Percentiles rank a stretch among this genome's conserved stretches.
phyloP scores from a whole-genome alignment of 352 stramenopile genomes.

The Blastocystis sp. region DNA sequence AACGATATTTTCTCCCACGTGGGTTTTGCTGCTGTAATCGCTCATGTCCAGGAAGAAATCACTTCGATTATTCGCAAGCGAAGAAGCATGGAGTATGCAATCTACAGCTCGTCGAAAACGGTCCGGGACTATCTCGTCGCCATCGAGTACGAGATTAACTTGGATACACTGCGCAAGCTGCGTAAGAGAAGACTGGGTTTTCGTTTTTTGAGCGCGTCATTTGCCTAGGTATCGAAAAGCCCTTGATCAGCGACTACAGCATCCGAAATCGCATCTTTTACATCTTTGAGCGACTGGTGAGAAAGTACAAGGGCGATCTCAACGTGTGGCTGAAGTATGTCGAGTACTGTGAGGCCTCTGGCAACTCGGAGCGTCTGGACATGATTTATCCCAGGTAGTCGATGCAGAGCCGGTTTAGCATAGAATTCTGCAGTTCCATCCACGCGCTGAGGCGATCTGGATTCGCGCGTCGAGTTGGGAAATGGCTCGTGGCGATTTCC shows the following conservation, averaged over 20 bases:
- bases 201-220: background rate
- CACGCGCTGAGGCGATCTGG: constrained; percentile 57
- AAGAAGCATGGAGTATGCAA: constrained; percentile 55
- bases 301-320: constrained; percentile 47
- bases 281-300: constrained; percentile 58
- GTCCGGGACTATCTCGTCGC: constrained; percentile 60
- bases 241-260: constrained; percentile 14
- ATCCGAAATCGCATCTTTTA: constrained; percentile 31
- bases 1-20: constrained; percentile 71
- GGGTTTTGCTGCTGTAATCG: constrained; percentile 10
- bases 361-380: background rate
- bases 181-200: constrained; percentile 58
- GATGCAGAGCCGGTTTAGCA: background rate
- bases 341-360: constrained; percentile 39
- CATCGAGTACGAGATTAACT: constrained; percentile 73
- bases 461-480: constrained; percentile 50
- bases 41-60: constrained; percentile 51
- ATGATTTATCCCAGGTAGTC: constrained; percentile 49
- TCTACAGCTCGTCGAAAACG: constrained; percentile 34
- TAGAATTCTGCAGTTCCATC: constrained; percentile 72
- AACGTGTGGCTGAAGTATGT: constrained; percentile 73
- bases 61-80: constrained; percentile 72
- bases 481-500: constrained; percentile 36
- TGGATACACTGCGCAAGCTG: constrained; percentile 61
- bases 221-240: constrained; percentile 27